These are phyloP conservation scores for Achaetomiella virescens DNA, from an alignment of 495 filamentous ascomycete genomes.

Conservation along the genomic window DNA sequence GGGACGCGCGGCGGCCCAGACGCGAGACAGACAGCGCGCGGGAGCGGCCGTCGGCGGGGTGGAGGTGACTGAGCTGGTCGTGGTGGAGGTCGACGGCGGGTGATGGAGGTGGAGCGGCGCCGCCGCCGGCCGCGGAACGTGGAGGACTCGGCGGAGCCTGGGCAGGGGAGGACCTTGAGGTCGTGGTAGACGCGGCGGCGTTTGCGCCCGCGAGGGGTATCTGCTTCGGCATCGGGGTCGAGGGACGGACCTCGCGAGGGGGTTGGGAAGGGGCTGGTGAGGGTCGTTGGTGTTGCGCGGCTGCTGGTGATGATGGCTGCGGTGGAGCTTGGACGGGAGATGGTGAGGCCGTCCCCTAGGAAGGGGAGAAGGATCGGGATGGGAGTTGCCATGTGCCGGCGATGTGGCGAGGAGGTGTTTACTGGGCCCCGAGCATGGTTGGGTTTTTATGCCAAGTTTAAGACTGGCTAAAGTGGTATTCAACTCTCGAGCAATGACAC, in stretches of 20 bases:
- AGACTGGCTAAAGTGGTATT: no score
- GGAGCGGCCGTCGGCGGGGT: background rate
- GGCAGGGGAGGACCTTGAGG: background rate
- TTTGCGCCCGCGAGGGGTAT: constrained; percentile 2
- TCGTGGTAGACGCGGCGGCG: background rate
- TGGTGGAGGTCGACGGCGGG: background rate
- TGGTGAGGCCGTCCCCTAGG: background rate
- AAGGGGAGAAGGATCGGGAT: background rate
- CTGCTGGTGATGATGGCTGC: background rate
- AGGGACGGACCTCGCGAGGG: background rate
- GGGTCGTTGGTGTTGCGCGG: background rate
- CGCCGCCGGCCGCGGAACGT: constrained; percentile 36
- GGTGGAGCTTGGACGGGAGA: background rate
- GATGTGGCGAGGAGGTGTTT: no score
- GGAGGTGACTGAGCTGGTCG: background rate
- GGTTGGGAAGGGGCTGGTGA: background rate
- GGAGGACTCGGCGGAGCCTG: constrained; percentile 33
- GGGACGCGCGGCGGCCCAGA: no score
- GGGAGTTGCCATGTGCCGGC: background rate
- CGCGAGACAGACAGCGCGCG: background rate
- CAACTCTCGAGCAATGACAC: no score
- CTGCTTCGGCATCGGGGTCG: background rate
- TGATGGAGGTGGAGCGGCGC: constrained; percentile 30
- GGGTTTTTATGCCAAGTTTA: no score
- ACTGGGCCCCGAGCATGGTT: no score